Base-by-base conservation (phyloP, 1,139 yeast genomes). In the Suhomyces anneliseae region DNA sequence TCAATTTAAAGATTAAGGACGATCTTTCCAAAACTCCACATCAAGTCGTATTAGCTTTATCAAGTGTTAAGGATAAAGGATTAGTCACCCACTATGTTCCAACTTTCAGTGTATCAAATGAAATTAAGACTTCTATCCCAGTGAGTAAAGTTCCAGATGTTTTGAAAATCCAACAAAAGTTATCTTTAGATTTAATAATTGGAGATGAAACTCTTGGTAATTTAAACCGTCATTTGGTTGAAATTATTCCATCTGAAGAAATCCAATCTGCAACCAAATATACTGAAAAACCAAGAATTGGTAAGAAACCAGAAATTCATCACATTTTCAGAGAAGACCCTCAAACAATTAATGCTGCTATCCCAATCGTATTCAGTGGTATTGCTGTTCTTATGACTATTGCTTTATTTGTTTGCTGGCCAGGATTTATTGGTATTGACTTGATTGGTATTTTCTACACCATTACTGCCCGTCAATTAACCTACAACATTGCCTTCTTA, bases 311-410 rank as follows among this genome's bases (percentile, higher is more conserved):
- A 7, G 95, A 87, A 66, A 87, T 90, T 56, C 72, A 72, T 54
- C 95, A 90, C 64, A 67, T 72, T 41, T 90, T 90, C 74, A 76
- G 75, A 50, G 61, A 70, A 7, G 79, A 81, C 27, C 83, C 85
- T 36, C 66, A 68, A 41, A 81, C 83, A 24, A 84, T 83, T 9
- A 72, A 81, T 48, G 65, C 83, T 9, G 51, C 74, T 2, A 55
- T 87, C 38, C 88, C 95, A 1, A 50, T 76, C 24, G 61, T 72
- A 1, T 87, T 88, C 58, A 72, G 77, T 19, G 69, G 61, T 2
- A 65, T 69, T n/a, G 76, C 78, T 1, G 62, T 79, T 10, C 60
- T 67, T 5, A 65, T 74, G 27, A 69, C 82, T 39, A 53, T 78
- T 2, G 71, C 61, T 0, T 69, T 85, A 40, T 47, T 83, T 29